Evolutionary conservation across 306 rosid genomes (phyloP).

Genomic region (Arachis hypogaea): DNA sequence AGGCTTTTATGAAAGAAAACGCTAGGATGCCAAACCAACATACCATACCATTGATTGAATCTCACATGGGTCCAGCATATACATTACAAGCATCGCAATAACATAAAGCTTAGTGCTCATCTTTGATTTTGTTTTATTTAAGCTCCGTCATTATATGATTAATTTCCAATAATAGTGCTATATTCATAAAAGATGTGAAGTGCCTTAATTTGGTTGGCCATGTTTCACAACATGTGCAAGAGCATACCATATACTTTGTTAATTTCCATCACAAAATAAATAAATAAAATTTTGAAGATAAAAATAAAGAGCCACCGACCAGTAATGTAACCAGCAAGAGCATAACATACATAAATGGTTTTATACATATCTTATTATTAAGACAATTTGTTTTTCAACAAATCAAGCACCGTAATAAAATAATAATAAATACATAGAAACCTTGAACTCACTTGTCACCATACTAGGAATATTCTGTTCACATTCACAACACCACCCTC

Average conservation of each 20-base stretch:
- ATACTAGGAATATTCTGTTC: constrained; percentile 48
- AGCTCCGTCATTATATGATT: not conserved
- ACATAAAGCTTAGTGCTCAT: constrained; percentile 13
- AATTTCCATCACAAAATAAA: too few relatives aligned
- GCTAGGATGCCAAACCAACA: constrained; percentile 29
- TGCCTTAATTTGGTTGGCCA: constrained; percentile 38
- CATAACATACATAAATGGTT: constrained; percentile 30
- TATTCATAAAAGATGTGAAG: constrained; percentile 36
- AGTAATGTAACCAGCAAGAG: constrained; percentile 36
- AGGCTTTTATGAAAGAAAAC: constrained; percentile 47
- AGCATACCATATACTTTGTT: too few relatives aligned
- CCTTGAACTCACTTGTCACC: constrained; percentile 27
- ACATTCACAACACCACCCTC: constrained; percentile 43
- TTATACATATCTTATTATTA: not conserved
- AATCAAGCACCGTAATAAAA: constrained; percentile 38
- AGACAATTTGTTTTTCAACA: constrained; percentile 43
- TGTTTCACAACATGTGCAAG: constrained; percentile 39
- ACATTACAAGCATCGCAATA: constrained; percentile 17
- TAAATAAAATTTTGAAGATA: not conserved
- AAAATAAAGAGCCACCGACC: constrained; percentile 37
- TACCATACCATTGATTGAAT: constrained; percentile 18
- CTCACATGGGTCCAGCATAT: constrained; percentile 44
- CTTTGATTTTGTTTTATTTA: not conserved
- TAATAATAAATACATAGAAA: constrained; percentile 41
- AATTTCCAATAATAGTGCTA: not conserved